phyloP scores from a whole-genome alignment of 345 rosid genomes.

The Euclidium syriacum region DNA sequence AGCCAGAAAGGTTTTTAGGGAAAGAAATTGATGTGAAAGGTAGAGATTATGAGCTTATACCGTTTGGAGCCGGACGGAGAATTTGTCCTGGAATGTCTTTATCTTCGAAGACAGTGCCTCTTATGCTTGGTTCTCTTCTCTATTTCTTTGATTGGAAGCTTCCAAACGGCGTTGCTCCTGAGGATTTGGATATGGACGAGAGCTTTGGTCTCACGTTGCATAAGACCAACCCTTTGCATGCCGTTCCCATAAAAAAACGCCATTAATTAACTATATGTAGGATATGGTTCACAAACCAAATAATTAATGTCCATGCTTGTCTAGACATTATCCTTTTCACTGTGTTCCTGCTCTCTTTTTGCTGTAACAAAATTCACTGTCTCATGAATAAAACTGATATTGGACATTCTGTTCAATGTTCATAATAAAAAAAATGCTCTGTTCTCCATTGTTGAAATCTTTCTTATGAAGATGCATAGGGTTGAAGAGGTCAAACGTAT shows the following conservation, averaged over 20 bases:
- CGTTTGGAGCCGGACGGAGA: constrained; percentile 31
- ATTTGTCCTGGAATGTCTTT: constrained; percentile 37
- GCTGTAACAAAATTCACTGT: too few relatives aligned
- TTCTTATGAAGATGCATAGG: too few relatives aligned
- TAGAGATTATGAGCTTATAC: constrained; percentile 25
- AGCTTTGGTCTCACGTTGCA: constrained; percentile 24
- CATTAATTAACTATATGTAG: neutral
- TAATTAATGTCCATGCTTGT: neutral
- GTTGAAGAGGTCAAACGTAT: too few relatives aligned
- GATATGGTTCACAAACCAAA: neutral
- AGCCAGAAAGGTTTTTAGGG: constrained; percentile 32
- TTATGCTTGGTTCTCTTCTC: constrained; percentile 41
- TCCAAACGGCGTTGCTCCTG: constrained; percentile 17
- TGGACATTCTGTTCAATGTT: too few relatives aligned
- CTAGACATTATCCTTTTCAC: neutral
- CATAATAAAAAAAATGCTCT: too few relatives aligned
- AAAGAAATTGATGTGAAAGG: constrained; percentile 23
- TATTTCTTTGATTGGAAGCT: constrained; percentile 46
- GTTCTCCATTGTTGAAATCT: too few relatives aligned
- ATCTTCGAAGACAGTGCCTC: constrained; percentile 30
- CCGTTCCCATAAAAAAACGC: constrained; percentile 18
- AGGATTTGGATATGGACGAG: constrained; percentile 42
- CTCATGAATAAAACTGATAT: too few relatives aligned
- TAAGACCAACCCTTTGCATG: constrained; percentile 29
- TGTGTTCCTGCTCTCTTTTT: too few relatives aligned